Conservation (phyloP, 2,329 filamentous ascomycete genomes). For the Bipolaris bicolor region DNA sequence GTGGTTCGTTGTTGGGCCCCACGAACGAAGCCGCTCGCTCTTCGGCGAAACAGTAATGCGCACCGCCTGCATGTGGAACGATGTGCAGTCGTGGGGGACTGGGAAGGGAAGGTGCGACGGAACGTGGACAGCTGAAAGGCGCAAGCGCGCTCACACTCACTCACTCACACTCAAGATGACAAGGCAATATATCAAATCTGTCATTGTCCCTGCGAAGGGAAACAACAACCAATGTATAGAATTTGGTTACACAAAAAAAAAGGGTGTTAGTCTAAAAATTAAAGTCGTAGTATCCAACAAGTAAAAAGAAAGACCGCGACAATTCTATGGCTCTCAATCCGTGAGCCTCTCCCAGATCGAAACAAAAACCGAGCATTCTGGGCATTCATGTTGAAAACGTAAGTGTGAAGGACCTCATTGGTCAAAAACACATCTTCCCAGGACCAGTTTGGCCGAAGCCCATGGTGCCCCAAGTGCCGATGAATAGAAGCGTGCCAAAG, state of each 20-base stretch:
- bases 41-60: no score
- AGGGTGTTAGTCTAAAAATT: constrained; percentile 24
- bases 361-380: not conserved
- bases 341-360: not conserved
- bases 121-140: no score
- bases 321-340: constrained; percentile 11
- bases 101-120: no score
- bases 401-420: not conserved
- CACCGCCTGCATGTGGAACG: no score
- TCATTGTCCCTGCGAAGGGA: constrained; percentile 17
- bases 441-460: constrained; percentile 4
- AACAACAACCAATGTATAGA: constrained; percentile 1
- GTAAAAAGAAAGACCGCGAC: not conserved
- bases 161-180: no score
- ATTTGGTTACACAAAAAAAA: constrained; percentile 14
- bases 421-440: constrained; percentile 12
- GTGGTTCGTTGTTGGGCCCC: no score
- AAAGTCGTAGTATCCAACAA: constrained; percentile 20
- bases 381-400: not conserved
- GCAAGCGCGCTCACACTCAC: no score
- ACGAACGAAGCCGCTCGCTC: no score
- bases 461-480: not conserved
- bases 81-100: no score
- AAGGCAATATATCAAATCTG: not conserved
- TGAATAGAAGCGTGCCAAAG: not conserved